These are phyloP conservation scores for Fusarium concolor DNA, from an alignment of 2,329 filamentous ascomycete species.

Conservation along the genomic window DNA sequence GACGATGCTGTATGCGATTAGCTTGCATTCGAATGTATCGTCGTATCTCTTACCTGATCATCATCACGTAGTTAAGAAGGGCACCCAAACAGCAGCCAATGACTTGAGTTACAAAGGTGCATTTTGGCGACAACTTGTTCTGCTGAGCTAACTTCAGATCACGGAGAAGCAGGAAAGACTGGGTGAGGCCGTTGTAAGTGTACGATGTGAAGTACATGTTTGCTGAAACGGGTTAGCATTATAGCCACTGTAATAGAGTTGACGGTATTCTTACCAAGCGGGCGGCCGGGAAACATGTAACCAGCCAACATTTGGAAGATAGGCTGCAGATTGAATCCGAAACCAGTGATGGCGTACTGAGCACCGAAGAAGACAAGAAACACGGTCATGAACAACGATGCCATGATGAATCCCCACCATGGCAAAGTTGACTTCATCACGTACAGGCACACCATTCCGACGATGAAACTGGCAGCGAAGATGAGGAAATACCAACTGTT, in stretches of 20 bases:
- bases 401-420: slow-evolving; percentile 57
- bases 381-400: slow-evolving; percentile 50
- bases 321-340: slow-evolving; percentile 16
- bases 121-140: slow-evolving; percentile 28
- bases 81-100: slow-evolving; percentile 66
- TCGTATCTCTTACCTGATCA: slow-evolving; percentile 47
- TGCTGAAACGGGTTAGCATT: background rate
- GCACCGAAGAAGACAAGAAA: slow-evolving; percentile 57
- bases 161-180: slow-evolving; percentile 12
- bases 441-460: slow-evolving; percentile 40
- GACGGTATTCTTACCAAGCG: slow-evolving; percentile 7
- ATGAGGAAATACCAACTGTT: slow-evolving; percentile 27
- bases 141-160: slow-evolving; percentile 27
- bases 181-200: slow-evolving; percentile 19
- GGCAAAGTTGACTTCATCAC: slow-evolving; percentile 41
- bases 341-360: slow-evolving; percentile 29
- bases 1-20: slow-evolving; percentile 54
- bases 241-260: accelerated
- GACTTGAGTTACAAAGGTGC: slow-evolving; percentile 57
- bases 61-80: slow-evolving; percentile 66
- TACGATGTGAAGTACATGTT: slow-evolving; percentile 37
- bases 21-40: too few relatives aligned
- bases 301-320: slow-evolving; percentile 35
- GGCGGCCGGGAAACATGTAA: slow-evolving; percentile 27
- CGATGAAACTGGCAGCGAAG: background rate